These are phyloP conservation scores for Colletotrichum sp. DNA, from an alignment of 2,329 filamentous ascomycete species.

Conservation along the genomic window DNA sequence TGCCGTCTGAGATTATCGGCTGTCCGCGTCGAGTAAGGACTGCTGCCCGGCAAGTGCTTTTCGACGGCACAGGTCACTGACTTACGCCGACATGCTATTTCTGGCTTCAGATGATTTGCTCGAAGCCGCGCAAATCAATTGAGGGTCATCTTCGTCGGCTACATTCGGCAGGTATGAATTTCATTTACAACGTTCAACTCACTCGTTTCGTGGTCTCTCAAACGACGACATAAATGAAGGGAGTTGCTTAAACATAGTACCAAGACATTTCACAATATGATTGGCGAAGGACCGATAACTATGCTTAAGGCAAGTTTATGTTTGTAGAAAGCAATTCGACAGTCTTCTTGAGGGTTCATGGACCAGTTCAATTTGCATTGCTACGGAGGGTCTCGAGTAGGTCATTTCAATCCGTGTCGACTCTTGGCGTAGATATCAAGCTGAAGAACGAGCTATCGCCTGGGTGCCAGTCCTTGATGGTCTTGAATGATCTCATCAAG, in stretches of 20 bases:
- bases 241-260: not conserved
- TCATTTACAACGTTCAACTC: fast-evolving
- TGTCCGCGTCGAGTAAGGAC: not conserved
- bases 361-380: not conserved
- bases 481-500: not conserved
- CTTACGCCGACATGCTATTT: not conserved
- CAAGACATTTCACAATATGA: not conserved
- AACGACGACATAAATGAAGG: not conserved
- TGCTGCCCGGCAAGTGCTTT: not conserved
- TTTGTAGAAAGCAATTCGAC: not conserved
- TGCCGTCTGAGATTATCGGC: not conserved
- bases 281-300: not conserved
- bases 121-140: not conserved
- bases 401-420: not conserved
- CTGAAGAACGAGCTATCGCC: not conserved
- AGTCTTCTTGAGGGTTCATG: not conserved
- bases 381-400: not conserved
- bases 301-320: not conserved
- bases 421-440: not conserved
- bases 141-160: not conserved
- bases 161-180: fast-evolving
- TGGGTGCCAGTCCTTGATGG: not conserved
- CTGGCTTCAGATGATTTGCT: not conserved
- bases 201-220: not conserved
- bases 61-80: not conserved